These are phyloP conservation scores for Tetraselmis striata DNA, from an alignment of 139 green algal genomes.

Conservation along the genomic window DNA sequence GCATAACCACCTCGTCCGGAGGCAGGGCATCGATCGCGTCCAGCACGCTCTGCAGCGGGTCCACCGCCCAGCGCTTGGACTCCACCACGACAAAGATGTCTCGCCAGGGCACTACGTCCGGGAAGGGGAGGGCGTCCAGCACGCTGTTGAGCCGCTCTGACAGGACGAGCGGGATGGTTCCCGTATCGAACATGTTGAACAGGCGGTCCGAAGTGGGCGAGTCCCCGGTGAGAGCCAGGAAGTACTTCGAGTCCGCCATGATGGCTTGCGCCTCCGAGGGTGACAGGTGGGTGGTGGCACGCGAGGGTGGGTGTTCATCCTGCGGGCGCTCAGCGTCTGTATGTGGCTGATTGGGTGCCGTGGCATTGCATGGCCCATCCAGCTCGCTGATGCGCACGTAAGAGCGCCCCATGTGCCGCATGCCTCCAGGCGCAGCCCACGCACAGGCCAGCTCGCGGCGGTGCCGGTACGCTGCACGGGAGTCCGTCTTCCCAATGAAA, in stretches of 20 bases:
- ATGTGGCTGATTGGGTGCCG: too few relatives aligned
- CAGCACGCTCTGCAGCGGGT: neutral
- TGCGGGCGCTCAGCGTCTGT: too few relatives aligned
- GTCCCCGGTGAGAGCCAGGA: neutral
- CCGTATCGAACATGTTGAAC: neutral
- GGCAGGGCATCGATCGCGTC: neutral
- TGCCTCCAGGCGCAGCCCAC: neutral
- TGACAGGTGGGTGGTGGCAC: too few relatives aligned
- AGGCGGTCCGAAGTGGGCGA: neutral
- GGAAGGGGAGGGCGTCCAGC: neutral
- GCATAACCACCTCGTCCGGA: neutral
- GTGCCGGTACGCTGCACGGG: too few relatives aligned
- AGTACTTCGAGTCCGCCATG: neutral
- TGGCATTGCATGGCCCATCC: too few relatives aligned
- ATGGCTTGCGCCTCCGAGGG: too few relatives aligned
- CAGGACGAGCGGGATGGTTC: neutral
- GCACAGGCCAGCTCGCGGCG: too few relatives aligned
- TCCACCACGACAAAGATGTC: neutral
- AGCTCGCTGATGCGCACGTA: neutral
- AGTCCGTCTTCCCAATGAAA: too few relatives aligned
- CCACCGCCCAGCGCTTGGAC: neutral
- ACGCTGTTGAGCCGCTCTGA: neutral
- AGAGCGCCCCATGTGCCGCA: neutral
- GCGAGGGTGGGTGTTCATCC: too few relatives aligned
- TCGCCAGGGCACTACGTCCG: neutral